Evolutionary conservation across 1,284 basidiomycete species (phyloP), one percentile per base, ranked within the genome.

Genomic region (Lentinula novae-zelandiae): DNA sequence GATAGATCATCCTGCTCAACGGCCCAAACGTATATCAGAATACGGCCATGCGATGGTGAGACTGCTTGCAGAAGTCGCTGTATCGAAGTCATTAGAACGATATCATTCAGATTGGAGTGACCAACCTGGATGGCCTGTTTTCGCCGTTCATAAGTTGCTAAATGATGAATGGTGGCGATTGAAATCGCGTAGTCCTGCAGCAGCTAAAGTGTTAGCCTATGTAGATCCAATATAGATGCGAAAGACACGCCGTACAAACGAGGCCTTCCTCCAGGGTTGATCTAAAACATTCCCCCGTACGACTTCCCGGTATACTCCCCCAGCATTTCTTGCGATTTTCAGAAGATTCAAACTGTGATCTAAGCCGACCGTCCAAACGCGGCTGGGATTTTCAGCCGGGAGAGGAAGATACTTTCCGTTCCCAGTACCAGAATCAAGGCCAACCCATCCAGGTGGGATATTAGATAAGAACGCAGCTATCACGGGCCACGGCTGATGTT

Each of bases 21-120:
- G 0, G 96, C 96, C 97, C 97, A 99, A n/a, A 98, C 97, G 68
- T 97, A 98, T 68, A 99, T 89, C 65, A 99, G 79, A 61, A 95
- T 81, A 6, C 93, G 86, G 9, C 93, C 90, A 66, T 90, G 83
- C 1, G 68, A 61, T 5, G 86, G 77, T 1, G 84, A 85, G 42
- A 93, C 83, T 12, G 81, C 78, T 60, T 83, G 79, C 15, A 95
- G 70, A 20, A 95, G 77, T 38, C 85, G 80, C 88, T 93, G 67
- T 3, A 58, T 48, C 50, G 42, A 27, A 55, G 46, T 61, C 20
- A 54, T n/a, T 42, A 34, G 20, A 15, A 9, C 9, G 33, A 22
- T 6, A 31, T 15, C 1, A 50, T 15, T 44, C 6, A 17, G 36
- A 5, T 51, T 50, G 12, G 10, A 53, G 51, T 17, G 38, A 67